phyloP scores from a whole-genome alignment of 345 rosid genomes.

The Trapa bicornis region DNA sequence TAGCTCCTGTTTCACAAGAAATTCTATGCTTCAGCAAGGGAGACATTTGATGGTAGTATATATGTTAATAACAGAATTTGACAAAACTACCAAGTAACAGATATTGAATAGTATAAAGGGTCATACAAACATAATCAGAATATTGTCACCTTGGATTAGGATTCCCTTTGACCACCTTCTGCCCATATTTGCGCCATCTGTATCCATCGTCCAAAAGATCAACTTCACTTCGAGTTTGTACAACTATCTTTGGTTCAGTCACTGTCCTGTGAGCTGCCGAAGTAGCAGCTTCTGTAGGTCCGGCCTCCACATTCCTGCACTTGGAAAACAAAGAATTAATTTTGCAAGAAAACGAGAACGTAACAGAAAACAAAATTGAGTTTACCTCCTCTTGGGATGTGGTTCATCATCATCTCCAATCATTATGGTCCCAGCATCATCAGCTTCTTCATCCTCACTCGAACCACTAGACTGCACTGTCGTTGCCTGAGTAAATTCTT shows the following conservation, averaged over 20 bases:
- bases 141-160: slow-evolving; percentile 67
- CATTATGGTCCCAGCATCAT: slow-evolving; percentile 25
- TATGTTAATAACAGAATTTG: neutral
- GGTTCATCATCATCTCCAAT: slow-evolving; percentile 47
- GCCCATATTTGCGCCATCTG: slow-evolving; percentile 98
- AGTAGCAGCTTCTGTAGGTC: slow-evolving; percentile 27
- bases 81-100: neutral
- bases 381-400: slow-evolving; percentile 60
- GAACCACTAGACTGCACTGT: slow-evolving; percentile 21
- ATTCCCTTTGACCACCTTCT: slow-evolving; percentile 97
- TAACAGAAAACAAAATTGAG: neutral
- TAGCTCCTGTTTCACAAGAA: slow-evolving; percentile 13
- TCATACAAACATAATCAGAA: neutral
- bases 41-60: neutral
- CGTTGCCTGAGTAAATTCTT: slow-evolving; percentile 27
- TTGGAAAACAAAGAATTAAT: neutral
- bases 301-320: slow-evolving; percentile 39
- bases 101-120: neutral
- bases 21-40: neutral
- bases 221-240: slow-evolving; percentile 96
- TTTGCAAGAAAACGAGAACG: slow-evolving; percentile 4
- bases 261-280: slow-evolving; percentile 48
- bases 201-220: slow-evolving; percentile 97
- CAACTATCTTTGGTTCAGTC: slow-evolving; percentile 76
- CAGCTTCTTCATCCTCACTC: slow-evolving; percentile 41